Base-by-base conservation (phyloP, 306 rosid species). In the Carpinus viminea region DNA sequence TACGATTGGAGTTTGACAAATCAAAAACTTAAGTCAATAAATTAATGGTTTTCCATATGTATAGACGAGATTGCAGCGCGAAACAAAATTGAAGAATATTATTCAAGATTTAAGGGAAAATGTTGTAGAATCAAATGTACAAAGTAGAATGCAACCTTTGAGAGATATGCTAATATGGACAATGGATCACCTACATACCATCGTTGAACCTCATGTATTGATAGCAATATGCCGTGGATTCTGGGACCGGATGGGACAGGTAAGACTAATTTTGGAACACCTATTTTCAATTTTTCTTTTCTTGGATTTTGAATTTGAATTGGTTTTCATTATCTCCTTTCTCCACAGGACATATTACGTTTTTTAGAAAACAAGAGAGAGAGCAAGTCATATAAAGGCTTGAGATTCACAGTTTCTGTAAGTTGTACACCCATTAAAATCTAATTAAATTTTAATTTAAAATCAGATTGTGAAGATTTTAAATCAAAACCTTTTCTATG, bases 201-300 rank as follows among this genome's bases (percentile, higher is more conserved):
- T 82, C n/a, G 70, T 80, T 26, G 68, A 76, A 50, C 73, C 80
- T 79, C 57, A 77, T 34, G 81, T 79, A 41, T 82, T 83, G 34
- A 54, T 66, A 75, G 83, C 78, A 56, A 68, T 79, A 69, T 82
- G 84, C 41, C 66, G 70, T 4, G 83, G 75, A 18, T 60, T 82
- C 53, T 85, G 84, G 82, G 84, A 85, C 20, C 70, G 77, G 16
- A 68, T 79, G 81, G 88, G 86, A 38, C 84, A 82, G 84, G 84
- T 84, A 48, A 18, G 21, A 48, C 4, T 8, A 17, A 17, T 15
- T 46, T 17, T 31, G 53, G 1, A 24, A 36, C 62, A 18, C 8
- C 1, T n/a, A 28, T 16, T 45, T 9, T 56, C 20, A 2, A 72
- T 1, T 2, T 21, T 24, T 24, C 1, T 56, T 65, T 26, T 15